Base-by-base conservation (phyloP, 768 basidiomycete genomes). In the Auriscalpium vulgare region DNA sequence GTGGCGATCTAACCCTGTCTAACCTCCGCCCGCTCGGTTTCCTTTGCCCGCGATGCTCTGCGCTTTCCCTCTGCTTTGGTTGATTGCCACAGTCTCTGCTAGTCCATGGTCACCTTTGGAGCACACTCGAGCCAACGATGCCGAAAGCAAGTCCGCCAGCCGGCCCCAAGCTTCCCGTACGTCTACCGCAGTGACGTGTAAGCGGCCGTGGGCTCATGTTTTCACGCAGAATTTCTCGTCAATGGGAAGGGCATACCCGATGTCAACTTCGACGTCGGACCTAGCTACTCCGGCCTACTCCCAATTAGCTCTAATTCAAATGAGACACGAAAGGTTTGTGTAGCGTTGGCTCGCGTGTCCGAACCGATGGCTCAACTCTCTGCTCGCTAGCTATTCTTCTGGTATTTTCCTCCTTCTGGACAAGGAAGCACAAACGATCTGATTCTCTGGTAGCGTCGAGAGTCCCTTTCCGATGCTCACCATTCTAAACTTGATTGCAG, bases 211-310 rank as follows among this genome's bases (percentile, higher is more conserved):
- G 23, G 23, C 23, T 29, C 23, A 29, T 5, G 23, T 29, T 29
- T 29, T 29, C 23, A 91, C 84, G 13, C 82, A 62, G 60, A 21
- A 5, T 62, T 59, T 29, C 19, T 38, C 5, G 60, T 62, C 37
- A 40, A 59, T 16, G 60, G 60, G 19, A 47, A 4, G 13, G 49
- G 34, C 2, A 52, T 62, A 37, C 60, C 60, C 3, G 35, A 54
- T 49, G 58, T 62, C 6, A 46, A 62, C 53, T 62, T 62, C 19
- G 58, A 62, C 35, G 55, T 51, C 9, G 60, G 60, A 5, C 55
- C 60, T 29, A 62, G 60, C 29, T 62, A 55, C 54, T 54, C 60
- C 9, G 60, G 60, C 37, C 55, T 62, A 19, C 21, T 62, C 17
- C 60, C 60, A 10, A 59, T 62, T 10, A 62, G 60, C 40, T 55